A percentile compares a stretch with the other conserved stretches of the same genome.
Conservation (phyloP, 2,329 filamentous ascomycete genomes). For the Xylaria arbuscula region DNA sequence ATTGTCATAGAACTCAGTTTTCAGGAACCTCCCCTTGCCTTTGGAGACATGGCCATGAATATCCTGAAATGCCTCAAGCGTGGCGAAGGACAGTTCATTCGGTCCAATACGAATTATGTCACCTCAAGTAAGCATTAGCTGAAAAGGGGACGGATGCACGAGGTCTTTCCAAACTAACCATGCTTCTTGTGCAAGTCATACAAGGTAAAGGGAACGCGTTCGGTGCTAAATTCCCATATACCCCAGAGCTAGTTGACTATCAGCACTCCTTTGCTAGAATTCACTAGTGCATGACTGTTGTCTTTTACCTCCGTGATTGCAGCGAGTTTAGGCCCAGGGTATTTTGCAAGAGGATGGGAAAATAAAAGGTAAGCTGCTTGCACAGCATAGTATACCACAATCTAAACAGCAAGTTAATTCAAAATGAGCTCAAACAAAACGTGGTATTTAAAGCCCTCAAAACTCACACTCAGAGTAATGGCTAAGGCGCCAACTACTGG, state of each 20-base stretch:
- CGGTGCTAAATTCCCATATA: constrained; percentile 26
- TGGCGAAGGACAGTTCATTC: constrained; percentile 55
- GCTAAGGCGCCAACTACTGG: constrained; percentile 21
- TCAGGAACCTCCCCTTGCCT: constrained; percentile 35
- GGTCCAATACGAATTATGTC: constrained; percentile 56
- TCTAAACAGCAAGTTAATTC: constrained; percentile 20
- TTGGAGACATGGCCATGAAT: constrained; percentile 51
- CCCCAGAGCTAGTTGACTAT: constrained; percentile 36
- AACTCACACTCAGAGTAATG: constrained; percentile 23
- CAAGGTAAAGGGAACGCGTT: constrained; percentile 32
- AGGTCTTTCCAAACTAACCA: constrained; percentile 26
- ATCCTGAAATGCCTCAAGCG: constrained; percentile 52
- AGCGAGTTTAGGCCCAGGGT: constrained; percentile 40
- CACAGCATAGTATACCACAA: constrained; percentile 20
- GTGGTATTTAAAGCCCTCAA: not conserved
- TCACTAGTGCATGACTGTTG: not conserved
- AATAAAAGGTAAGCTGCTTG: constrained; percentile 27
- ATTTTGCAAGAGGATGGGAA: constrained; percentile 41
- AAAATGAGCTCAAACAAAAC: not conserved
- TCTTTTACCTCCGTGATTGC: constrained; percentile 37
- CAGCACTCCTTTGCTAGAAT: not conserved
- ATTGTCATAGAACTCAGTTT: constrained; percentile 37
- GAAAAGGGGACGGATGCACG: not conserved
- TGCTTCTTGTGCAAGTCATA: constrained; percentile 38
- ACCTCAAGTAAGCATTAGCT: constrained; percentile 23